Evolutionary conservation across 768 basidiomycete genomes (phyloP), one percentile per base, ranked within the genome.

Genomic region (Trametes maxima): DNA sequence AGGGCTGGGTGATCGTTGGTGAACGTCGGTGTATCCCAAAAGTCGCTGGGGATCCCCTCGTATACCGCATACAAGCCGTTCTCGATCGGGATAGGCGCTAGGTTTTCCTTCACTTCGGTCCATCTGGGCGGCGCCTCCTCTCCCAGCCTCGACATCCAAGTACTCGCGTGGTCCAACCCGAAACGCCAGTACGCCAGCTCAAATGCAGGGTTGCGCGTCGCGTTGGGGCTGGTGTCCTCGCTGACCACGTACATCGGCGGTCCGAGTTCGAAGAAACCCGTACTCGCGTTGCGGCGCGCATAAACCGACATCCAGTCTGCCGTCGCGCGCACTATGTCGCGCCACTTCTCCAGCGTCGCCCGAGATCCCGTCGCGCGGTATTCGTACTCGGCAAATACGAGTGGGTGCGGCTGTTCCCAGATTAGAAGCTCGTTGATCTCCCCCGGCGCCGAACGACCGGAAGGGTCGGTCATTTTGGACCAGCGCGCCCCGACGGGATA

Each of bases 401-500:
- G 74, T 1, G 85, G 84, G 68, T 86, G 84, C 0, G 80, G 79
- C 68, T 85, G 85, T 65, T 85, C 79, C 84, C 84, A 87, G 57
- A 87, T 82, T 37, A 87, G 76, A 16, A 85, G 77, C 65, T 84
- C 82, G 74, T 86, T 86, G 66, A 85, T 85, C 60, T 85, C 77
- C 0, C 85, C 85, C 0, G 85, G 85, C 0, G 84, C 75, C 13
- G 81, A 82, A 17, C 84, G 79, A 8, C 85, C 85, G 0, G 78
- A 76, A 0, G 85, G 85, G 62, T 85, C 84, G 10, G 82, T 84
- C 84, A 85, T 85, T 69, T 86, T 86, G 8, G 82, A 79, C 84
- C 83, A 85, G 25, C 85, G 79, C 19, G 84, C 85, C n/a, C 85
- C 85, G 8, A 75, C 67, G 12, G 75, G 57, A 75, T 77, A 85